Evolutionary conservation across 129 eudicot species (phyloP).

Genomic region (Saposhnikovia divaricata): DNA sequence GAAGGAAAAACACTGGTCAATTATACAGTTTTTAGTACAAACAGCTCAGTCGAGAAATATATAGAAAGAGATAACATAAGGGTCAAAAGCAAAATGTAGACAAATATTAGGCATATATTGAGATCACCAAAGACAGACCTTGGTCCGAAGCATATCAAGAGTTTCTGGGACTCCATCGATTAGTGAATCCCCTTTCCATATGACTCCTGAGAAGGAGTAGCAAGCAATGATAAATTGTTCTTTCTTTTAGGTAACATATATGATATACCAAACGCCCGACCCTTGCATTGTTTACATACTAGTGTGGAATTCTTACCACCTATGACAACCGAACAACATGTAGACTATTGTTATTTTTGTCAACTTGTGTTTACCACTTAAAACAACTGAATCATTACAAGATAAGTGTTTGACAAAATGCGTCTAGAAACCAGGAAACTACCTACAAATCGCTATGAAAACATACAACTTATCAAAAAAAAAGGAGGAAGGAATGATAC

Average conservation of each 20-base stretch:
- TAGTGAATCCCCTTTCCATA: slow-evolving; percentile 91
- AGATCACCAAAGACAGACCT: slow-evolving; percentile 35
- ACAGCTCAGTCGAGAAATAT: neutral
- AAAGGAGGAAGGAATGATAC: slow-evolving; percentile 15
- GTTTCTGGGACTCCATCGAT: slow-evolving; percentile 97
- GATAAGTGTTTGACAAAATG: too few relatives aligned
- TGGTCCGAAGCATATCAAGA: slow-evolving; percentile 86
- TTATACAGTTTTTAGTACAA: neutral
- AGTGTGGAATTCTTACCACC: too few relatives aligned
- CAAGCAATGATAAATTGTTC: slow-evolving; percentile 2
- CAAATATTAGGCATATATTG: neutral
- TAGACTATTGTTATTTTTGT: too few relatives aligned
- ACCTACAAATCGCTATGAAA: too few relatives aligned
- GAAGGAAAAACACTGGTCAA: neutral
- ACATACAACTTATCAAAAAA: too few relatives aligned
- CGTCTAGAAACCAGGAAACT: too few relatives aligned
- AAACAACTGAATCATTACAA: too few relatives aligned
- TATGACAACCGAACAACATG: too few relatives aligned
- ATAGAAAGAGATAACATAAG: neutral
- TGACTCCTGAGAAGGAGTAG: slow-evolving; percentile 53
- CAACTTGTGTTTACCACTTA: too few relatives aligned
- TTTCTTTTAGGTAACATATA: too few relatives aligned
- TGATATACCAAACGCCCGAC: too few relatives aligned
- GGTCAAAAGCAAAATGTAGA: neutral
- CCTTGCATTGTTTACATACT: too few relatives aligned